Conservation (phyloP, 371 early-diverging fungal species). For the Parasitella parasitica region DNA sequence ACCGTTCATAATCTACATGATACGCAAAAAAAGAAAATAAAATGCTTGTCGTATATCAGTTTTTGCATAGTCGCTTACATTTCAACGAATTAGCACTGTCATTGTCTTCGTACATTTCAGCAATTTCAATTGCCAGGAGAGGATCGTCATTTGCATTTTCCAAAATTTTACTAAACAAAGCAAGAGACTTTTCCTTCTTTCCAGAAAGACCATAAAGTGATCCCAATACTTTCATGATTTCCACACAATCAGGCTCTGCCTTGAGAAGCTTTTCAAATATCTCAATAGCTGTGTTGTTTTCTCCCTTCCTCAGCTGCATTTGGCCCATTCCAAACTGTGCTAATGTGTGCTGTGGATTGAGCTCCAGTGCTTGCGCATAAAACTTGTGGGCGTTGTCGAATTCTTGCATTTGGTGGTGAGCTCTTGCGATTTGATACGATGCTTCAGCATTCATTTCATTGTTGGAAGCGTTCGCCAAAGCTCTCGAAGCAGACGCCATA, state of each 20-base stretch:
- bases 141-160: slow-evolving; percentile 56
- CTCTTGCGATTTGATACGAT: slow-evolving; percentile 60
- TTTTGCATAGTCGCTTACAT: slow-evolving; percentile 31
- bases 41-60: not conserved
- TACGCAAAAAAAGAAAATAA: too few relatives aligned
- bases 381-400: slow-evolving; percentile 71
- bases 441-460: slow-evolving; percentile 60
- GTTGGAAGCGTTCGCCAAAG: slow-evolving; percentile 48
- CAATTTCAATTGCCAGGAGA: slow-evolving; percentile 60
- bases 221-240: slow-evolving; percentile 65
- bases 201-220: slow-evolving; percentile 65
- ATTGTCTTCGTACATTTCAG: slow-evolving; percentile 60
- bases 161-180: slow-evolving; percentile 59
- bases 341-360: slow-evolving; percentile 66
- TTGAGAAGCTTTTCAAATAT: slow-evolving; percentile 73
- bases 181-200: slow-evolving; percentile 64
- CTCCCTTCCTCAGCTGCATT: slow-evolving; percentile 56
- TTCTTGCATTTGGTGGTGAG: slow-evolving; percentile 58
- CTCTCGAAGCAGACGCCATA: slow-evolving; percentile 45
- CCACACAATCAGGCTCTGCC: slow-evolving; percentile 62
- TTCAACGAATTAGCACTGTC: slow-evolving; percentile 51
- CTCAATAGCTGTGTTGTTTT: slow-evolving; percentile 61
- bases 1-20: slow-evolving; percentile 43
- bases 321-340: slow-evolving; percentile 84
- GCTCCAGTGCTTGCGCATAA: slow-evolving; percentile 67